These are phyloP conservation scores for Xerocomus spinulosus DNA, from an alignment of 768 basidiomycete species.

Conservation along the genomic window DNA sequence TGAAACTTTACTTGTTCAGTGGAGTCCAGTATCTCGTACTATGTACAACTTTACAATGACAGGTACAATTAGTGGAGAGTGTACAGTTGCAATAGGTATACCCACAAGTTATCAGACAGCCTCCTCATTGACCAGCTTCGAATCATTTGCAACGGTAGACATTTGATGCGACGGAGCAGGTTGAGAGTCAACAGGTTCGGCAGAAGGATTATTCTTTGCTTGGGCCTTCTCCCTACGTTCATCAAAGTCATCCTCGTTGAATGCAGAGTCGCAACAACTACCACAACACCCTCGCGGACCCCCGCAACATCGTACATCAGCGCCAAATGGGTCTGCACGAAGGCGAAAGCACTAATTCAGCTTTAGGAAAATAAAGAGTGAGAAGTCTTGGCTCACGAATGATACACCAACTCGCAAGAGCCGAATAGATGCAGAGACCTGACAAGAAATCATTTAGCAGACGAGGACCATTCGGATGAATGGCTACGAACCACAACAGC, in stretches of 20 bases:
- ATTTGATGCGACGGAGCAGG: conserved; percentile 20
- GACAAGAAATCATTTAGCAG: neutral
- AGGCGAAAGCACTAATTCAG: neutral
- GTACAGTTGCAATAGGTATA: too few relatives aligned
- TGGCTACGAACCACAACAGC: conserved; percentile 22
- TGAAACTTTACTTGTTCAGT: too few relatives aligned
- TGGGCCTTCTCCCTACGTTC: conserved; percentile 25
- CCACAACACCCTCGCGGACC: conserved; percentile 27
- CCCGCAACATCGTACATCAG: conserved; percentile 20
- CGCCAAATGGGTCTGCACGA: conserved; percentile 21
- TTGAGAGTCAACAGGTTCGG: conserved; percentile 17
- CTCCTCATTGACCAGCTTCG: neutral
- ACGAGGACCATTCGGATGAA: neutral
- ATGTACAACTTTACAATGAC: too few relatives aligned
- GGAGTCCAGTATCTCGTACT: too few relatives aligned
- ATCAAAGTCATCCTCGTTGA: conserved; percentile 28
- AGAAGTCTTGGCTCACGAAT: conserved; percentile 18
- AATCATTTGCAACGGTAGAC: conserved; percentile 6
- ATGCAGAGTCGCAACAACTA: conserved; percentile 26
- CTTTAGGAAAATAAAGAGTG: neutral
- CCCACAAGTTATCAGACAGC: neutral
- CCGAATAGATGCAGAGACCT: conserved; percentile 13
- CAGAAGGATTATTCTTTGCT: conserved; percentile 11
- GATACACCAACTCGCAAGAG: conserved; percentile 23
- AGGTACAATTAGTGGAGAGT: too few relatives aligned